Evolutionary conservation across 371 early-diverging fungal species (phyloP), one percentile per base, ranked within the genome.

Genomic region (Apophysomyces sp.): DNA sequence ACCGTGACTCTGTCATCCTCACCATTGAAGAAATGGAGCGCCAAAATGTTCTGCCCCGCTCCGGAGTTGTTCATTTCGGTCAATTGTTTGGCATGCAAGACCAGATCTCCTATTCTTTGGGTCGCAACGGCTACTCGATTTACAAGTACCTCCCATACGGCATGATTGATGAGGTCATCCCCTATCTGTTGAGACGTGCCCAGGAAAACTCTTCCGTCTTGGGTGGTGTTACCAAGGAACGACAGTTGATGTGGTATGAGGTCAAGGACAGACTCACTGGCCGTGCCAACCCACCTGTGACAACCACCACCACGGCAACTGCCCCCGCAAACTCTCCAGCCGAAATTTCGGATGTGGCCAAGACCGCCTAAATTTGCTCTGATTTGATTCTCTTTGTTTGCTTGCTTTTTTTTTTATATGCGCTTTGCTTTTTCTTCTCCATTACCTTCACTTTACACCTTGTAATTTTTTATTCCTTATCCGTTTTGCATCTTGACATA

Each of bases 111-210:
- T 89, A 83, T 67, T 79, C 86, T 9, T 76, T 97, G 49, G 95
- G 92, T 39, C 79, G 80, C 58, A 70, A 86, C 40, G 94, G 90
- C 13, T 93, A 88, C 63, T 79, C 80, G 52, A 89, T 89, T 55
- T 94, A 88, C 86, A 95, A 97, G 84, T 96, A 95, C 71, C 81
- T 97, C 16, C 95, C 97, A 3, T 97, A 95, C 67, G 97, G 97
- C 31, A 72, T 68, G 69, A 74, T 83, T 32, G 80, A 89, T 16
- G 95, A 94, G 61, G 93, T 94, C 18, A 89, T 97, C 62, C 98
- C 98, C 7, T 98, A 96, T 74, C 80, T 98, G 55, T 82, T 95
- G 55, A 87, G 98, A 32, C 88, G 98, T 58, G 97, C 97, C 27
- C 95, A 96, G 78, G 98, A 98, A 74, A 98, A 98, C 74, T 84